Evolutionary conservation across 768 basidiomycete species (phyloP).

Genomic region (Boletales sp.): DNA sequence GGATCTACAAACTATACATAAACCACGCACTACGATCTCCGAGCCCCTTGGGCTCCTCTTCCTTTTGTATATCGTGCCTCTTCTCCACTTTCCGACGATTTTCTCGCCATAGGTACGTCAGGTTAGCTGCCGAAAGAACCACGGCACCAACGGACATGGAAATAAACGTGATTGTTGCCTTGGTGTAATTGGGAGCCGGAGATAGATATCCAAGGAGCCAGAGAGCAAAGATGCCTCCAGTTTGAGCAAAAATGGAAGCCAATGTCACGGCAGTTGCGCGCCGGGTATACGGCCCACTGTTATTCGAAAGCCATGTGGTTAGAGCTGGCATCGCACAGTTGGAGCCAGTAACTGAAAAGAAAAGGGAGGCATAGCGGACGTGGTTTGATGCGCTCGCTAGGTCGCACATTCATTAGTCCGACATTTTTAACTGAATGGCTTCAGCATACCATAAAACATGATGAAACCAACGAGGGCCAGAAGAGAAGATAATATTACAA

Average conservation of each 20-base stretch:
- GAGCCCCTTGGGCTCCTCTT: conserved; percentile 36
- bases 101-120: conserved; percentile 39
- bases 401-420: neutral
- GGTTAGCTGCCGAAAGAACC: conserved; percentile 34
- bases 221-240: conserved; percentile 55
- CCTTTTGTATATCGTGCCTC: conserved; percentile 28
- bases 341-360: conserved; percentile 49
- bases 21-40: conserved; percentile 59
- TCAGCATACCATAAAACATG: conserved; percentile 3
- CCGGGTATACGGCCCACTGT: conserved; percentile 51
- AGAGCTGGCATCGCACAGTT: conserved; percentile 13
- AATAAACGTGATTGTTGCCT: conserved; percentile 38
- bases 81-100: conserved; percentile 43
- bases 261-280: conserved; percentile 58
- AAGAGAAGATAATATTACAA: conserved; percentile 42
- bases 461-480: conserved; percentile 33
- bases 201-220: conserved; percentile 56
- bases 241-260: conserved; percentile 51
- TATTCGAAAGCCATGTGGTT: conserved; percentile 57
- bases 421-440: neutral
- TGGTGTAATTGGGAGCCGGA: conserved; percentile 44
- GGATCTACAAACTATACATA: conserved; percentile 40
- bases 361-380: conserved; percentile 54
- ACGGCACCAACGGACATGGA: conserved; percentile 33
- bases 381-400: conserved; percentile 28